Base-by-base conservation (phyloP, 257 asterid genomes). In the Nemophila menziesii region DNA sequence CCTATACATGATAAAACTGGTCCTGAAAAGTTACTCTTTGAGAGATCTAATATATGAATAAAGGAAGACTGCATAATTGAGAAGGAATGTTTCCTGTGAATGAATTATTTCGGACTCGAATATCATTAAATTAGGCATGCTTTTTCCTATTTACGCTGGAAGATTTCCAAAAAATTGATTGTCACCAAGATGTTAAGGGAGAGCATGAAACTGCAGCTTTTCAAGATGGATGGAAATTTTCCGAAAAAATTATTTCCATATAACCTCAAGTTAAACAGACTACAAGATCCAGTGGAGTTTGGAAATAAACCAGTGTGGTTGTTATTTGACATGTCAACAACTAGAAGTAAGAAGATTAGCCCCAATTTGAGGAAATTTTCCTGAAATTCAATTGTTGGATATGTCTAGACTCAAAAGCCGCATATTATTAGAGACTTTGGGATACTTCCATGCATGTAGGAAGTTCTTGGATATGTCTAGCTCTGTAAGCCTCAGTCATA, bases 171-270 rank as follows among this genome's bases (percentile, higher is more conserved):
- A 68, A 20, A 62, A 46, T 4, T 23, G 49, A 39, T 68, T 68
- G 63, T 58, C 62, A 2, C 74, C 58, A 13, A 67, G 20, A 44
- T 67, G 49, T n/a, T n/a, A n/a, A n/a, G n/a, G n/a, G n/a, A n/a
- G n/a, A n/a, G n/a, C n/a, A n/a, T n/a, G n/a, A n/a, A n/a, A n/a
- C n/a, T n/a, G n/a, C n/a, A n/a, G n/a, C n/a, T n/a, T n/a, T n/a
- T n/a, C n/a, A n/a, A n/a, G n/a, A n/a, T n/a, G n/a, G n/a, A n/a
- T n/a, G n/a, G n/a, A n/a, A n/a, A n/a, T n/a, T n/a, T n/a, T n/a
- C n/a, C n/a, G n/a, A n/a, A n/a, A n/a, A n/a, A n/a, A n/a, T n/a
- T n/a, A n/a, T n/a, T n/a, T n/a, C n/a, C n/a, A n/a, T n/a, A n/a
- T n/a, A n/a, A n/a, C n/a, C n/a, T n/a, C n/a, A n/a, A n/a, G n/a